Evolutionary conservation across 1,284 basidiomycete genomes (phyloP).

Genomic region (Schizophyllum commune): DNA sequence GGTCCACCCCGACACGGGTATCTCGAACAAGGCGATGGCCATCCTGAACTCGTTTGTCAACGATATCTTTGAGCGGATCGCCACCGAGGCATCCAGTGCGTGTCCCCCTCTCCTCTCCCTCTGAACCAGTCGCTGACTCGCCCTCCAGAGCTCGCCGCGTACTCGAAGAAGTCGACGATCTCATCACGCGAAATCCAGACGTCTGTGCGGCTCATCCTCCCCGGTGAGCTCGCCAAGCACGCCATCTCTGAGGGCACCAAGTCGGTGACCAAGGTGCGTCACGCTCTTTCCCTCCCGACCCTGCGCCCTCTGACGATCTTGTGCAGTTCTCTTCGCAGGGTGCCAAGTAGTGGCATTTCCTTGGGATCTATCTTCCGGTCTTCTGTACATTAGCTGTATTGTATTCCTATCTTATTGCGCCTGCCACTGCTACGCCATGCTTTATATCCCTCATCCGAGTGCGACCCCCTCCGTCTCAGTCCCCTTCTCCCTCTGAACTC

Average conservation of each 20-base stretch:
- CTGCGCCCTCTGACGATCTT: background rate
- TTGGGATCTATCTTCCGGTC: background rate
- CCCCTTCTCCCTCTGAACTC: too few relatives aligned
- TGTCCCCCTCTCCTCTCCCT: slow-evolving; percentile 15
- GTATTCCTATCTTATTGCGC: background rate
- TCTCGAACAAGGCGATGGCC: slow-evolving; percentile 95
- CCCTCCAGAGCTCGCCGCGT: slow-evolving; percentile 70
- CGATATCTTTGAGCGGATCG: slow-evolving; percentile 91
- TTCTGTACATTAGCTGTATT: background rate
- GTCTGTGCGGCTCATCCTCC: slow-evolving; percentile 84
- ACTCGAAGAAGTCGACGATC: slow-evolving; percentile 93
- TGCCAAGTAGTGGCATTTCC: background rate
- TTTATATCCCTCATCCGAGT: too few relatives aligned
- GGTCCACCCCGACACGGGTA: slow-evolving; percentile 96
- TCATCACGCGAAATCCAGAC: slow-evolving; percentile 93
- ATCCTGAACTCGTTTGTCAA: slow-evolving; percentile 92
- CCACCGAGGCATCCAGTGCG: slow-evolving; percentile 79
- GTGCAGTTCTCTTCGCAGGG: background rate
- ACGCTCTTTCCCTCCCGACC: background rate
- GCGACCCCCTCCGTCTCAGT: too few relatives aligned
- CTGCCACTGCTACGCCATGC: background rate
- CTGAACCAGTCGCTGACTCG: background rate
- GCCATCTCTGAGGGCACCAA: slow-evolving; percentile 66
- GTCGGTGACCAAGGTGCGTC: background rate
- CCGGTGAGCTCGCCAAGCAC: slow-evolving; percentile 80